Conservation (phyloP, 1,284 basidiomycete genomes). For the Ustilago sp. region DNA sequence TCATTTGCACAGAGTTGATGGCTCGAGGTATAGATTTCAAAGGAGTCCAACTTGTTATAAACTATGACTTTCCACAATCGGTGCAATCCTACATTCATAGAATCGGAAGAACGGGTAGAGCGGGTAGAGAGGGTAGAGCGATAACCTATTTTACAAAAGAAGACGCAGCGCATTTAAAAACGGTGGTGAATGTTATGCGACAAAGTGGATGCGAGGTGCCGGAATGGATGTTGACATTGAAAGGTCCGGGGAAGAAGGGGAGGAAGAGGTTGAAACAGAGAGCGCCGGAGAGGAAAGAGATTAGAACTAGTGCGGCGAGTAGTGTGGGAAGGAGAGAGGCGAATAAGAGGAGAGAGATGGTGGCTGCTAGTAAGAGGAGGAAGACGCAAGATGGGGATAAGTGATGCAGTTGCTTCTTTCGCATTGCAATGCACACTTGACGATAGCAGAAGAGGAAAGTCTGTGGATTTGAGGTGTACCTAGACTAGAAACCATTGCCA, state of each 20-base stretch:
- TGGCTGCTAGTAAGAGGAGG: conserved; percentile 60
- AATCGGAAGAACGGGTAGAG: conserved; percentile 94
- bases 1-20: conserved; percentile 70
- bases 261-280: conserved; percentile 83
- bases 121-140: conserved; percentile 88
- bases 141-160: conserved; percentile 96
- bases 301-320: conserved; percentile 57
- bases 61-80: conserved; percentile 74
- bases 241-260: conserved; percentile 88
- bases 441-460: no score
- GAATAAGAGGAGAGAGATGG: conserved; percentile 59
- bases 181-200: conserved; percentile 94
- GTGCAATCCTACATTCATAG: conserved; percentile 95
- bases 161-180: conserved; percentile 89
- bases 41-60: conserved; percentile 89
- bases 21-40: conserved; percentile 98
- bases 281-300: conserved; percentile 75
- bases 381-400: conserved; percentile 20
- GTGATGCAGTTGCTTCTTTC: neutral
- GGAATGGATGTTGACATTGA: conserved; percentile 70
- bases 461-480: no score
- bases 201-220: conserved; percentile 78
- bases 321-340: conserved; percentile 57
- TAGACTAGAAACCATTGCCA: no score
- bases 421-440: neutral